These are phyloP conservation scores for Durusdinium trenchii DNA, from an alignment of 73 alveolate species.

Conservation along the genomic window DNA sequence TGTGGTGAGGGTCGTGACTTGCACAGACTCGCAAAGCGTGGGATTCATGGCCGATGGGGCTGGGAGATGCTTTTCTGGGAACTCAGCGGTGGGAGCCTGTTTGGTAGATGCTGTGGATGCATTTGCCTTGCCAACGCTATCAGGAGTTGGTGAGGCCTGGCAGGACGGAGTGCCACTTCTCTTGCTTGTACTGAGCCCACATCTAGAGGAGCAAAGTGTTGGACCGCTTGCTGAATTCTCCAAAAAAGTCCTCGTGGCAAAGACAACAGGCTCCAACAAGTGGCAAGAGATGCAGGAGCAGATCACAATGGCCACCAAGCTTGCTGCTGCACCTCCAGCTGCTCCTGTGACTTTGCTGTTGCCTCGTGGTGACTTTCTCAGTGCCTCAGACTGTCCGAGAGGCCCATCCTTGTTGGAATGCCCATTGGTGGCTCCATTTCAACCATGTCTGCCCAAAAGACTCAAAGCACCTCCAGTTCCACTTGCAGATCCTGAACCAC, in stretches of 20 bases:
- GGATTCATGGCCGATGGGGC: conserved; percentile 85
- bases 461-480: conserved; percentile 41
- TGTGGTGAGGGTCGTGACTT: not conserved
- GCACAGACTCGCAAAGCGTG: conserved; percentile 76
- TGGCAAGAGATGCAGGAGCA: not conserved
- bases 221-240: conserved; percentile 57
- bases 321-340: conserved; percentile 52
- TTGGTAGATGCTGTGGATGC: conserved; percentile 65
- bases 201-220: not conserved
- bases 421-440: not conserved
- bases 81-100: conserved; percentile 46
- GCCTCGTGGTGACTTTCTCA: conserved; percentile 39
- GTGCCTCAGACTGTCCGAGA: conserved; percentile 29
- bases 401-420: conserved; percentile 62
- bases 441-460: conserved; percentile 30
- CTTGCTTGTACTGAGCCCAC: conserved; percentile 50
- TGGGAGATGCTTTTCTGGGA: conserved; percentile 39
- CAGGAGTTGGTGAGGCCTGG: conserved; percentile 89
- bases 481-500: conserved; percentile 30
- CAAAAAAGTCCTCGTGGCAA: not conserved
- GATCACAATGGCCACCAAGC: not conserved
- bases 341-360: conserved; percentile 63
- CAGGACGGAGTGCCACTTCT: conserved; percentile 80
- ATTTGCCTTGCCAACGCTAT: conserved; percentile 44
- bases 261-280: not conserved